A percentile compares a stretch with the other conserved stretches of the same genome.
phyloP scores from a whole-genome alignment of 2,329 filamentous ascomycete species.

The Lachnellula cervina region DNA sequence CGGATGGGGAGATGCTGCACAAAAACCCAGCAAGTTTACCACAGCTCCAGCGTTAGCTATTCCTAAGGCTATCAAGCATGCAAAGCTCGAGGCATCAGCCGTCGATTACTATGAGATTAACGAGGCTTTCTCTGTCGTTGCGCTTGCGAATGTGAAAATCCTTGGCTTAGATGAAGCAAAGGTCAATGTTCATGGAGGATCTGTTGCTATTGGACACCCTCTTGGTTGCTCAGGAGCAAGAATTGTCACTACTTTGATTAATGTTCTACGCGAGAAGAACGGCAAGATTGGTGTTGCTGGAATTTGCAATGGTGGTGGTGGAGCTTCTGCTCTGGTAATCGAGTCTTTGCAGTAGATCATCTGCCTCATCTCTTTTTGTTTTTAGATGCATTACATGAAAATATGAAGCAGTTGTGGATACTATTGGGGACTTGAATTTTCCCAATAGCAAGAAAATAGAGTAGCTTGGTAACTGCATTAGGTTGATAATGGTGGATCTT shows the following conservation, averaged over 20 bases:
- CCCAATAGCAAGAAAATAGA: too few relatives aligned
- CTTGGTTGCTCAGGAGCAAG: constrained; percentile 90
- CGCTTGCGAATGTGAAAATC: constrained; percentile 92
- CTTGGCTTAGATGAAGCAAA: constrained; percentile 74
- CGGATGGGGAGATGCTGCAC: constrained; percentile 92
- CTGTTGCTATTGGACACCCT: constrained; percentile 92
- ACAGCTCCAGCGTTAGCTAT: constrained; percentile 90
- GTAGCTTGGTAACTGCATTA: too few relatives aligned
- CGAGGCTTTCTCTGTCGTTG: constrained; percentile 96
- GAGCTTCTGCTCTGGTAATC: constrained; percentile 88
- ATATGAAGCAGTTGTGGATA: neutral
- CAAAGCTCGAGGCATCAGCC: constrained; percentile 69
- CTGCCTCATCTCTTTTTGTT: neutral
- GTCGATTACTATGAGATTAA: constrained; percentile 98
- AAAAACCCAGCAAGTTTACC: constrained; percentile 91
- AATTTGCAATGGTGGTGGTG: constrained; percentile 97
- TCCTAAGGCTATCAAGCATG: constrained; percentile 95
- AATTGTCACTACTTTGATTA: constrained; percentile 84
- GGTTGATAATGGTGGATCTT: too few relatives aligned
- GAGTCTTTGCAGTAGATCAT: constrained; percentile 46
- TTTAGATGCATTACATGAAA: neutral
- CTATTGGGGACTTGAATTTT: neutral
- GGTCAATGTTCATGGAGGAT: constrained; percentile 92
- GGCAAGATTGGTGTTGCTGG: constrained; percentile 90
- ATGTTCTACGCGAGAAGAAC: constrained; percentile 84